Percentiles rank a stretch among this genome's conserved stretches.
These are phyloP conservation scores for sorghum (Sorghum bicolor) DNA, from an alignment of 176 grass and related monocot genomes.

Conservation along the genomic window DNA sequence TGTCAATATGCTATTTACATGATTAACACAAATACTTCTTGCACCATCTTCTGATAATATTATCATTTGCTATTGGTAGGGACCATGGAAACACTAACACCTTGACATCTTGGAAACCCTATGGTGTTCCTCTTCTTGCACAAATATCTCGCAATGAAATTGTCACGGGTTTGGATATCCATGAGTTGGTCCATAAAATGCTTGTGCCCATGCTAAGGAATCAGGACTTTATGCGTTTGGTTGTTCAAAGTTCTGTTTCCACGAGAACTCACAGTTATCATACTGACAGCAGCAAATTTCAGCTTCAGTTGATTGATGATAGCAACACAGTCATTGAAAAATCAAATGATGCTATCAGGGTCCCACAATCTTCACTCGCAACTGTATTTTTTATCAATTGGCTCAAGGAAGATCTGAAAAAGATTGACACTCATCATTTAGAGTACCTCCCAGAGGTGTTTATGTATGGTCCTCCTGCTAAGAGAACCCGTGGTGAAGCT, in stretches of 20 bases:
- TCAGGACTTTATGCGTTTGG: constrained; percentile 37
- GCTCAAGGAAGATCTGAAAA: constrained; percentile 73
- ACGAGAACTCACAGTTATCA: constrained; percentile 51
- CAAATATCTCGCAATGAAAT: constrained; percentile 65
- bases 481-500: constrained; percentile 96
- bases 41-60: constrained; percentile 27
- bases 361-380: constrained; percentile 54
- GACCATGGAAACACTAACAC: constrained; percentile 61
- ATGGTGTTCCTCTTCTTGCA: constrained; percentile 81
- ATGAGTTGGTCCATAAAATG: constrained; percentile 67
- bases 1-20: constrained; percentile 25
- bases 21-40: constrained; percentile 22
- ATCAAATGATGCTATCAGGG: constrained; percentile 43
- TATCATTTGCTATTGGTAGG: constrained; percentile 42
- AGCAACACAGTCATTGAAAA: constrained; percentile 64
- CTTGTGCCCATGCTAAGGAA: constrained; percentile 67
- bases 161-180: constrained; percentile 65
- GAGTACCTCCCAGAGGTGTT: constrained; percentile 87
- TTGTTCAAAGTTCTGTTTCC: constrained; percentile 47
- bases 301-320: constrained; percentile 73
- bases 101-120: constrained; percentile 60
- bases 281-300: constrained; percentile 27
- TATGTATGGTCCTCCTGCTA: constrained; percentile 85
- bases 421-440: constrained; percentile 54
- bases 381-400: constrained; percentile 80